phyloP scores from a whole-genome alignment of 2,329 filamentous ascomycete genomes.

The Rhynchosporium agropyri region DNA sequence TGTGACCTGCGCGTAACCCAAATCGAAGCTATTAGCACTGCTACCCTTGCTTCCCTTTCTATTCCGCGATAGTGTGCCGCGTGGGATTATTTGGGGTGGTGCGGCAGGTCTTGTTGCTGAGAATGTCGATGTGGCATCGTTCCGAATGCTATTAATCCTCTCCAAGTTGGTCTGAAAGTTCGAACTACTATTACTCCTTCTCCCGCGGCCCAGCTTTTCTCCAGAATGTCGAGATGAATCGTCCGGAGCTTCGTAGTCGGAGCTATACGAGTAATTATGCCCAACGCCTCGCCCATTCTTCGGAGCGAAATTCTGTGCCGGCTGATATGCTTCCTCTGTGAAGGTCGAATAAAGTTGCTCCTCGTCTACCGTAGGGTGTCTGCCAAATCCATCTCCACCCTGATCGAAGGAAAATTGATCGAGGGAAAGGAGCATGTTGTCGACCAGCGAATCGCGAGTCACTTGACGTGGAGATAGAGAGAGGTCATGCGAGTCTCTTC shows the following conservation, averaged over 20 bases:
- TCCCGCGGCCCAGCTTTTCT: constrained; percentile 56
- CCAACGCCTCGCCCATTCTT: constrained; percentile 32
- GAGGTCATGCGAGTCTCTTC: constrained; percentile 67
- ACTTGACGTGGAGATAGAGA: constrained; percentile 76
- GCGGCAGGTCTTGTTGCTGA: constrained; percentile 40
- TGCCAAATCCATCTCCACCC: constrained; percentile 35
- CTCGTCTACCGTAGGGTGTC: constrained; percentile 37
- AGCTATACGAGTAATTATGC: constrained; percentile 62
- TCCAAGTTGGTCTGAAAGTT: constrained; percentile 64
- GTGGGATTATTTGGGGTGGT: constrained; percentile 47
- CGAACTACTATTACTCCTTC: constrained; percentile 80
- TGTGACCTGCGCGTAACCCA: constrained; percentile 60
- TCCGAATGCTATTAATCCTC: constrained; percentile 63
- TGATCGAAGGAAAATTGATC: constrained; percentile 73
- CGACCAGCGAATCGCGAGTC: constrained; percentile 87
- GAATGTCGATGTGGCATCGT: constrained; percentile 43
- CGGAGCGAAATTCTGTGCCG: constrained; percentile 34
- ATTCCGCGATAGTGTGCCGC: constrained; percentile 55
- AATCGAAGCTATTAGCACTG: constrained; percentile 66
- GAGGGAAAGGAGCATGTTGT: constrained; percentile 92
- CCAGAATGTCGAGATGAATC: constrained; percentile 55
- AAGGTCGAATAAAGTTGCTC: constrained; percentile 39
- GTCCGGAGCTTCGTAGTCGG: constrained; percentile 59
- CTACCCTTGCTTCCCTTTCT: constrained; percentile 74
- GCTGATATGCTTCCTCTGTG: constrained; percentile 37